Percentiles rank a stretch among this genome's conserved stretches.
Evolutionary conservation across 2,329 filamentous ascomycete genomes (phyloP).

Genomic region (Verticillium alfalfae): DNA sequence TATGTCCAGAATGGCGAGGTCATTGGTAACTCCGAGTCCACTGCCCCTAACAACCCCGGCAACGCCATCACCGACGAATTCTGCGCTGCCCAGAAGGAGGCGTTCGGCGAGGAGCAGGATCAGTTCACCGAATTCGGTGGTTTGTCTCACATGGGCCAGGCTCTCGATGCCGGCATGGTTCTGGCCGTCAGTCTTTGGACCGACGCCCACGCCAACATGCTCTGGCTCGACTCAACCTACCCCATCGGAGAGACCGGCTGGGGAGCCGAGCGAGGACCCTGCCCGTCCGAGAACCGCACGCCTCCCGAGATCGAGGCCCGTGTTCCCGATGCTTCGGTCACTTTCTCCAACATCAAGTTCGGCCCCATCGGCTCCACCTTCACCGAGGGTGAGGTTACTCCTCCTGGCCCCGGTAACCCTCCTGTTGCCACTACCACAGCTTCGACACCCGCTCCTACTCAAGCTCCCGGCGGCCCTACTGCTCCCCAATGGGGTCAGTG

Average conservation of each 20-base stretch:
- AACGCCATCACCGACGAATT: slow-evolving; percentile 50
- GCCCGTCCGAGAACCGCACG: slow-evolving; percentile 43
- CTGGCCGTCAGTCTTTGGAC: slow-evolving; percentile 53
- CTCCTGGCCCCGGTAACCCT: background rate
- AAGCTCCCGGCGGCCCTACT: slow-evolving; percentile 7
- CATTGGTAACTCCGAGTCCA: slow-evolving; percentile 46
- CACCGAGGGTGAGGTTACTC: slow-evolving; percentile 2
- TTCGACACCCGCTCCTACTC: background rate
- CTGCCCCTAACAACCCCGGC: slow-evolving; percentile 28
- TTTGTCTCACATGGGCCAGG: slow-evolving; percentile 47
- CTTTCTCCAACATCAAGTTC: slow-evolving; percentile 46
- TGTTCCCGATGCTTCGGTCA: slow-evolving; percentile 42
- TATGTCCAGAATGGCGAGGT: slow-evolving; percentile 60
- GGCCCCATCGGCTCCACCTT: slow-evolving; percentile 51
- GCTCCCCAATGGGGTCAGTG: slow-evolving; percentile 29
- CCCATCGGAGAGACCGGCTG: slow-evolving; percentile 40
- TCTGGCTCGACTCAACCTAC: slow-evolving; percentile 68
- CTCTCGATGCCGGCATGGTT: slow-evolving; percentile 36
- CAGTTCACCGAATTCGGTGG: slow-evolving; percentile 53
- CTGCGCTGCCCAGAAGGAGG: slow-evolving; percentile 53
- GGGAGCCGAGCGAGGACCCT: slow-evolving; percentile 49
- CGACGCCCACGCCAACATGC: slow-evolving; percentile 60
- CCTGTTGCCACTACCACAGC: background rate
- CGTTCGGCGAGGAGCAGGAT: slow-evolving; percentile 46
- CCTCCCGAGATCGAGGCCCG: slow-evolving; percentile 43